Percentiles rank a stretch among this genome's conserved stretches.
These are phyloP conservation scores for Aquilaria agallochum DNA, from an alignment of 441 rosid species.

Conservation along the genomic window DNA sequence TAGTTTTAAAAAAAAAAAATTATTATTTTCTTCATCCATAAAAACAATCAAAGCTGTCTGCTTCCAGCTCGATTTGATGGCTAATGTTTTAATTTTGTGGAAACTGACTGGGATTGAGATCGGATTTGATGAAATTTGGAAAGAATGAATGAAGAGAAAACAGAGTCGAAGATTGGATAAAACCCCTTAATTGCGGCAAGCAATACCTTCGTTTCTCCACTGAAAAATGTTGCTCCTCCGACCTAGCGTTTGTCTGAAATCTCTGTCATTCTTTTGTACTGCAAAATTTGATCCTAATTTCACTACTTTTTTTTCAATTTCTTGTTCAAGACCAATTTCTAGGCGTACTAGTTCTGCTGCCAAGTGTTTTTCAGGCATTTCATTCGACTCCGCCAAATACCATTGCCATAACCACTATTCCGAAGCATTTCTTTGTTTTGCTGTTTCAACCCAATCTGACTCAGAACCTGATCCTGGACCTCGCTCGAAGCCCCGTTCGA, in stretches of 20 bases:
- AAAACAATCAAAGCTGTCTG: no score
- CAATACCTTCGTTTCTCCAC: no score
- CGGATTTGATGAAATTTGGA: no score
- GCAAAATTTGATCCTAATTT: slow-evolving; percentile 7
- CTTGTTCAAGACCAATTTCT: not conserved
- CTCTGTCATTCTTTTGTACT: slow-evolving; percentile 5
- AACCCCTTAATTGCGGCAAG: no score
- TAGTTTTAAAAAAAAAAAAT: no score
- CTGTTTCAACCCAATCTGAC: slow-evolving; percentile 40
- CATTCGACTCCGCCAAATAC: not conserved
- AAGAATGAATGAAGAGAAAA: no score
- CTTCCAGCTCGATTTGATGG: no score
- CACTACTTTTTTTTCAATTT: slow-evolving; percentile 8
- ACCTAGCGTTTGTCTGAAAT: slow-evolving; percentile 20
- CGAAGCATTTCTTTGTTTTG: slow-evolving; percentile 22
- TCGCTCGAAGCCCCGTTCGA: slow-evolving; percentile 20
- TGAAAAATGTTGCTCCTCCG: slow-evolving; percentile 31
- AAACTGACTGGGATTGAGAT: no score
- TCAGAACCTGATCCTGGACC: slow-evolving; percentile 32
- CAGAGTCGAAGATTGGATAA: no score
- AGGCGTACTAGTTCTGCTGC: not conserved
- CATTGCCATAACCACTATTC: not conserved
- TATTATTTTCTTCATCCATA: no score
- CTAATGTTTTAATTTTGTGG: no score
- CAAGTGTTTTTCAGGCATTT: not conserved